Base-by-base conservation (phyloP, 116 monocot genomes). In the Thalassia testudinum region DNA sequence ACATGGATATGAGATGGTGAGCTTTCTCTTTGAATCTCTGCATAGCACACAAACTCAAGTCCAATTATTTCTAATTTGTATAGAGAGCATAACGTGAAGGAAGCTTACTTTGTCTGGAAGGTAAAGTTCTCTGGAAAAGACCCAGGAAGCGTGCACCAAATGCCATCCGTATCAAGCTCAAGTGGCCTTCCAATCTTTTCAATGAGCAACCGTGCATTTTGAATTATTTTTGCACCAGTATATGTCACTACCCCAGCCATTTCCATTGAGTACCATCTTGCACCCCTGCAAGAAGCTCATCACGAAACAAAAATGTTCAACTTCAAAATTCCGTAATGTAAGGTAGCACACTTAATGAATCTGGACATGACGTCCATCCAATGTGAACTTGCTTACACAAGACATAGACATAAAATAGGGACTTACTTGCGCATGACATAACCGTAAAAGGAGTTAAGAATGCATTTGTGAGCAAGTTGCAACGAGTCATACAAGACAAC, bases 261-360 rank as follows among this genome's bases (percentile, higher is more conserved):
- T 82, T 97, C 97, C 89, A 97, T 97, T 54, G 97, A 97, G 50
- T 97, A 97, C 97, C 97, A 97, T 75, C 97, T 74, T 70, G 97
- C 97, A 56, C 97, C 97, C 64, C 93, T 95, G 57, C 42, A 60
- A 64, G 12, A 53, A 60, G n/a, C 17, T 21, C 51, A 57, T 34
- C 10, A 34, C 3, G 30, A 10, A 34, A 10, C n/a, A 10, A 34
- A 3, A 34, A 34, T 40, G 30, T 34, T n/a, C n/a, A 34, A 34
- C 30, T 34, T 10, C 30, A 52, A 24, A 52, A 52, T 52, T 5
- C 51, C 1, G 16, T 24, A 7, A 24, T 15, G 1, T 13, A 26
- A 52, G 21, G 21, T 2, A 52, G 13, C 3, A 34, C 30, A 34
- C 10, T 5, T 10, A 34, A 34, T n/a, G 10, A 34, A 34, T 3